Evolutionary conservation across 2,329 filamentous ascomycete species (phyloP), one percentile per base, ranked within the genome.

Genomic region (Paracamarosporium sp.): DNA sequence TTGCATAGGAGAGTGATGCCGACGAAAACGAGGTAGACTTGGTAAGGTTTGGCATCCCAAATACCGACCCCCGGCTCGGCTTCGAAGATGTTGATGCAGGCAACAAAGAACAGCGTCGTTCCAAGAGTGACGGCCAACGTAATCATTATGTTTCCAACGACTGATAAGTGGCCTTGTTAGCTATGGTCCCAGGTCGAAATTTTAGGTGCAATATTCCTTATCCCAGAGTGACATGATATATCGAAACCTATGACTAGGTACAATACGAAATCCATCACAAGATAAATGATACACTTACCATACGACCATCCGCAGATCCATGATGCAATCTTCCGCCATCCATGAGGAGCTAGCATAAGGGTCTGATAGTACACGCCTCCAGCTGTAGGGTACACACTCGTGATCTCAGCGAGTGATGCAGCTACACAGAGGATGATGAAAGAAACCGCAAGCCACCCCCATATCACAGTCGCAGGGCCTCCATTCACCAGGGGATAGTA

Each of bases 201-300:
- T n/a, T n/a, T n/a, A n/a, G n/a, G n/a, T n/a, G n/a, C n/a, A n/a
- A n/a, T n/a, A n/a, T n/a, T n/a, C n/a, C n/a, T n/a, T n/a, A n/a
- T n/a, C n/a, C n/a, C n/a, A n/a, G n/a, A n/a, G n/a, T n/a, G n/a
- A n/a, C n/a, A n/a, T n/a, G n/a, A n/a, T n/a, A n/a, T n/a, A n/a
- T n/a, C n/a, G n/a, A n/a, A n/a, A n/a, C n/a, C n/a, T n/a, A n/a
- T n/a, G n/a, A n/a, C n/a, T n/a, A n/a, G n/a, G n/a, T n/a, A n/a
- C n/a, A n/a, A n/a, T n/a, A n/a, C n/a, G 67, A 92, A 93, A 79
- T 91, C 91, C 71, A 92, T 90, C n/a, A 89, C 85, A n/a, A 92
- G 81, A 0, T 90, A 92, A 65, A 93, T 93, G 64, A 89, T 92
- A 73, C 92, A 89, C 78, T 93, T 93, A 57, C 91, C 91, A 50